Evolutionary conservation across 805 yeast species (phyloP).

Genomic region (Myxozyma neotropica): DNA sequence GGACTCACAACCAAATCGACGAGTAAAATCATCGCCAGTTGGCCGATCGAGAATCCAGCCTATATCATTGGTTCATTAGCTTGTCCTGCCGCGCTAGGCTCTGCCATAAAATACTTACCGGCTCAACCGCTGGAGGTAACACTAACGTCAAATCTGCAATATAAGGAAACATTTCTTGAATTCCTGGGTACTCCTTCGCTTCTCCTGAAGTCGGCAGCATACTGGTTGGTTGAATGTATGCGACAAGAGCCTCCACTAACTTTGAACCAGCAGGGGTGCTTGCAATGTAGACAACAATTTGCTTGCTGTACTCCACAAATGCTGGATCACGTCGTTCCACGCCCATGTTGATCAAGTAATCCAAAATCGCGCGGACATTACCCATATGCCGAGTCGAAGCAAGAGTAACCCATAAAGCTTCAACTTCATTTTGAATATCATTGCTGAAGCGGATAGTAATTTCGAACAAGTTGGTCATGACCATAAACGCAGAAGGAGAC

Average conservation of each 20-base stretch:
- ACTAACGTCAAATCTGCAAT: constrained; percentile 68
- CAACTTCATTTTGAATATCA: constrained; percentile 80
- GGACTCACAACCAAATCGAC: constrained; percentile 77
- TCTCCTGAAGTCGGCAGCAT: constrained; percentile 77
- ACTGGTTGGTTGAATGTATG: constrained; percentile 75
- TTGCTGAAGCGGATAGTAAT: constrained; percentile 79
- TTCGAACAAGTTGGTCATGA: constrained; percentile 76
- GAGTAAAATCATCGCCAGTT: constrained; percentile 78
- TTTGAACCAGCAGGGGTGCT: constrained; percentile 56
- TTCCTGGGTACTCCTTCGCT: constrained; percentile 34
- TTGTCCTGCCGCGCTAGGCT: background rate
- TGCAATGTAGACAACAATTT: constrained; percentile 71
- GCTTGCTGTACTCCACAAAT: constrained; percentile 78
- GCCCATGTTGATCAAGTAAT: constrained; percentile 68
- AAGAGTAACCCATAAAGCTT: constrained; percentile 93
- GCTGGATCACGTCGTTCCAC: constrained; percentile 67
- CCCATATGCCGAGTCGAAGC: constrained; percentile 68
- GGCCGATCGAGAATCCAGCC: constrained; percentile 81
- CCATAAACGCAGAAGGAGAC: constrained; percentile 58
- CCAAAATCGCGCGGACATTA: constrained; percentile 73
- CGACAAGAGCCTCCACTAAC: constrained; percentile 63
- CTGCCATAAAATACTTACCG: constrained; percentile 40
- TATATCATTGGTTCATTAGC: background rate
- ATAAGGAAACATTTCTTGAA: constrained; percentile 60
- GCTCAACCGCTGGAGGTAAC: constrained; percentile 60